These are phyloP conservation scores for Lactarius trivialis DNA, from an alignment of 768 basidiomycete genomes.

Conservation along the genomic window DNA sequence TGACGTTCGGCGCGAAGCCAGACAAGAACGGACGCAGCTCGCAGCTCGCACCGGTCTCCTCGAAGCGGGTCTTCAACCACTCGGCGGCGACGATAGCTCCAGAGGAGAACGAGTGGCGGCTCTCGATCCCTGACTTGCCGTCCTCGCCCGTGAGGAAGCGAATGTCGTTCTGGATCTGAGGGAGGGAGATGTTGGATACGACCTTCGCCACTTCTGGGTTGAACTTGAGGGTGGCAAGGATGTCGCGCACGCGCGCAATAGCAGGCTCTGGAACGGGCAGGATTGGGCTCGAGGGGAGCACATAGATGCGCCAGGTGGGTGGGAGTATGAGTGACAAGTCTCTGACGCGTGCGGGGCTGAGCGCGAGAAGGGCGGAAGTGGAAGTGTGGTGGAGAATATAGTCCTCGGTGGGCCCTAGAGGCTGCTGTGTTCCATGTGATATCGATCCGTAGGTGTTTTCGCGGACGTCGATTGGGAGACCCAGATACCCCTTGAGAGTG, in stretches of 20 bases:
- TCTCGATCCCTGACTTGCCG: slow-evolving; percentile 59
- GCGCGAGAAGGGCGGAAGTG: slow-evolving; percentile 45
- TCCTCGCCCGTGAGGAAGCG: slow-evolving; percentile 84
- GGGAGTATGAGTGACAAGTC: slow-evolving; percentile 61
- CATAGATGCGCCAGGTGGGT: slow-evolving; percentile 62
- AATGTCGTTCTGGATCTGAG: slow-evolving; percentile 63
- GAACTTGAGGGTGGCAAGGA: slow-evolving; percentile 58
- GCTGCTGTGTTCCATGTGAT: slow-evolving; percentile 7
- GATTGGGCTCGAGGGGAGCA: slow-evolving; percentile 47
- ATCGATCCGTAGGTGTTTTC: background rate
- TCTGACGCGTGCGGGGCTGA: slow-evolving; percentile 36
- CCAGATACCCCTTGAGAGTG: slow-evolving; percentile 8
- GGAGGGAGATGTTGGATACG: slow-evolving; percentile 60
- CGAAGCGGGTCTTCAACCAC: slow-evolving; percentile 70
- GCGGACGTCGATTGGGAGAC: slow-evolving; percentile 17
- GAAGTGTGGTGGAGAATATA: slow-evolving; percentile 39
- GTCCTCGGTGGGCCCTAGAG: slow-evolving; percentile 21
- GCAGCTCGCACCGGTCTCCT: slow-evolving; percentile 71
- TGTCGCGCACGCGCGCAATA: slow-evolving; percentile 46
- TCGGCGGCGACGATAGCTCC: slow-evolving; percentile 60
- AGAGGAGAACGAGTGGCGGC: slow-evolving; percentile 74
- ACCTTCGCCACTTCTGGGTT: slow-evolving; percentile 61
- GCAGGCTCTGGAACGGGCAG: slow-evolving; percentile 53
- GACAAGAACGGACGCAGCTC: slow-evolving; percentile 54
- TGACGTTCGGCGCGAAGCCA: slow-evolving; percentile 82